phyloP scores from a whole-genome alignment of 2,329 filamentous ascomycete species.

The Cercospora citrullina region DNA sequence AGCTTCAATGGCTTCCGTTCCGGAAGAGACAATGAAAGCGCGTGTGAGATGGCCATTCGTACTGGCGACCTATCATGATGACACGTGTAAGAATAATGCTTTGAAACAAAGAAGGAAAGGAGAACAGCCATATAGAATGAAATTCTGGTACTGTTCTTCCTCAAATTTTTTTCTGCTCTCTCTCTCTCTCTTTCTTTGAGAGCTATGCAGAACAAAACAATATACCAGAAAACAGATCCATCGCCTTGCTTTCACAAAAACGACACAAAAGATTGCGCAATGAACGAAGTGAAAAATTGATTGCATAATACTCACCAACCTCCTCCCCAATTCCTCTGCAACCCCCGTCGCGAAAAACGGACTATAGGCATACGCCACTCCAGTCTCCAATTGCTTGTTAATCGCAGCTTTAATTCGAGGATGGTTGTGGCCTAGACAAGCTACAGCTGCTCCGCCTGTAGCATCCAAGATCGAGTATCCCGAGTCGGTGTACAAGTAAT shows the following conservation, averaged over 20 bases:
- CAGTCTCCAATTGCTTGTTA: slow-evolving; percentile 54
- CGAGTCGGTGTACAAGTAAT: slow-evolving; percentile 50
- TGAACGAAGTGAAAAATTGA: too few relatives aligned
- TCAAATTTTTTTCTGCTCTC: too few relatives aligned
- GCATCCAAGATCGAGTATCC: slow-evolving; percentile 66
- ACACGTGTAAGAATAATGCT: too few relatives aligned
- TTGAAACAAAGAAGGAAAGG: too few relatives aligned
- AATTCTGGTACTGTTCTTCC: too few relatives aligned
- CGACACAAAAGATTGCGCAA: too few relatives aligned
- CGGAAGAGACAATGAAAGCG: slow-evolving; percentile 57
- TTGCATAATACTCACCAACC: not conserved
- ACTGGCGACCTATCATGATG: slow-evolving; percentile 38
- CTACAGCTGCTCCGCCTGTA: slow-evolving; percentile 69
- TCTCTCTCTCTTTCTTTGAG: too few relatives aligned
- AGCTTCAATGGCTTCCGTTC: slow-evolving; percentile 49
- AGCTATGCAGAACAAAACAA: too few relatives aligned
- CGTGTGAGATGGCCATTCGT: slow-evolving; percentile 54
- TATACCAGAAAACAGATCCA: too few relatives aligned
- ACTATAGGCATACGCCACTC: slow-evolving; percentile 59
- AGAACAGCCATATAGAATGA: too few relatives aligned
- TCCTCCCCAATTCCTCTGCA: slow-evolving; percentile 49
- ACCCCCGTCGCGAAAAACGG: slow-evolving; percentile 57
- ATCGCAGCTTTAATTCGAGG: slow-evolving; percentile 58
- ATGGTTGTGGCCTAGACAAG: slow-evolving; percentile 62
- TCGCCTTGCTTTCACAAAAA: too few relatives aligned